A percentile compares a stretch with the other conserved stretches of the same genome.
Evolutionary conservation across 225 moss, liverwort and hornwort genomes (phyloP).

Genomic region (Marchantia polymorpha): DNA sequence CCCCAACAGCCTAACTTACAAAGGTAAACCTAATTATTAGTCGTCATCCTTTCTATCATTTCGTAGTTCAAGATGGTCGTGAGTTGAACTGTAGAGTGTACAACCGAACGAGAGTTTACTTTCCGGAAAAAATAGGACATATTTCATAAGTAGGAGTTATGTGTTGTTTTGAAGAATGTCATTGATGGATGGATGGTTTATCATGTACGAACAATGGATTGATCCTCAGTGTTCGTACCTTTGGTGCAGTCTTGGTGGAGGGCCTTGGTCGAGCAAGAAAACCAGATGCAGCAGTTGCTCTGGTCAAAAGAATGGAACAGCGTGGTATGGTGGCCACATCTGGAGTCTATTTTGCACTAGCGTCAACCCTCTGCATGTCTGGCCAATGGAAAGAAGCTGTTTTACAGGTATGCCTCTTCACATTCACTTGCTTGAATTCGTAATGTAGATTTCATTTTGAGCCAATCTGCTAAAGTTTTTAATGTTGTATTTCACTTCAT

Average conservation of each 20-base stretch:
- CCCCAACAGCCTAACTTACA: constrained; percentile 82
- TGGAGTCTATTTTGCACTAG: constrained; percentile 76
- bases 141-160: too few relatives aligned
- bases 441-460: background rate
- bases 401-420: constrained; percentile 47
- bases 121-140: too few relatives aligned
- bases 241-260: constrained; percentile 73
- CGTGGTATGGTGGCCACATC: constrained; percentile 76
- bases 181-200: too few relatives aligned
- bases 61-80: too few relatives aligned
- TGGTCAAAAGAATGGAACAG: constrained; percentile 85
- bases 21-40: constrained; percentile 42
- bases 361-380: constrained; percentile 62
- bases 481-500: background rate
- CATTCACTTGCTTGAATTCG: background rate
- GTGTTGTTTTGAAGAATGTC: too few relatives aligned
- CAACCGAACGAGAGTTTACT: too few relatives aligned
- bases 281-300: constrained; percentile 58
- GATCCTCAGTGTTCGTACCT: background rate
- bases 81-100: too few relatives aligned
- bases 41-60: too few relatives aligned
- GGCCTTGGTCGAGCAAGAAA: constrained; percentile 63
- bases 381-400: constrained; percentile 74
- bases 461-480: background rate
- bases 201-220: too few relatives aligned